These are phyloP conservation scores for Euphorbia tirucalli DNA, from an alignment of 345 rosid genomes.

Conservation along the genomic window DNA sequence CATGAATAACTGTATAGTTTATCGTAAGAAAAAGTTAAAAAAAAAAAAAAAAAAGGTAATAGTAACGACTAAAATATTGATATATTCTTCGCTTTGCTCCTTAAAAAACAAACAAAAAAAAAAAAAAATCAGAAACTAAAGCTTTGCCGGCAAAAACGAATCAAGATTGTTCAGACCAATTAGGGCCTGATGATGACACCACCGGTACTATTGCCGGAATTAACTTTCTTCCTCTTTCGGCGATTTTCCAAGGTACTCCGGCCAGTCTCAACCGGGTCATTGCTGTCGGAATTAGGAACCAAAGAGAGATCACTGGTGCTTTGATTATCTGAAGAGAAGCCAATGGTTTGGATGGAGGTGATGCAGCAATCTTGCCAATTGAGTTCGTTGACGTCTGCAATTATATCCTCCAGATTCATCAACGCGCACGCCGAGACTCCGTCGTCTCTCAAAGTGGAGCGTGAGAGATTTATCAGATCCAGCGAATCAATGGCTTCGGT, in stretches of 20 bases:
- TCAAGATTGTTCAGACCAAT: no score
- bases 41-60: no score
- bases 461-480: conserved; percentile 45
- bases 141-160: no score
- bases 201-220: not conserved
- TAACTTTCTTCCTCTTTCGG: not conserved
- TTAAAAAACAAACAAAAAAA: no score
- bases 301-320: not conserved
- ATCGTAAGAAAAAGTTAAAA: no score
- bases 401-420: conserved; percentile 27
- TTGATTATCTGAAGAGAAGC: conserved; percentile 8
- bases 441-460: conserved; percentile 45
- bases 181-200: no score
- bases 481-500: conserved; percentile 33
- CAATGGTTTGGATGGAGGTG: conserved; percentile 36
- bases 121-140: no score
- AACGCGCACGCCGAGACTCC: conserved; percentile 24
- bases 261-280: not conserved
- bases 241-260: not conserved
- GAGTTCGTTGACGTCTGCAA: conserved; percentile 36
- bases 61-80: no score
- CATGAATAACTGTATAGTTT: no score
- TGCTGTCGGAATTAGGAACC: not conserved
- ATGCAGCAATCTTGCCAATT: conserved; percentile 53
- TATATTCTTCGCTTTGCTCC: no score